phyloP scores from a whole-genome alignment of 2,329 filamentous ascomycete species.

The Grosmannia serpens region DNA sequence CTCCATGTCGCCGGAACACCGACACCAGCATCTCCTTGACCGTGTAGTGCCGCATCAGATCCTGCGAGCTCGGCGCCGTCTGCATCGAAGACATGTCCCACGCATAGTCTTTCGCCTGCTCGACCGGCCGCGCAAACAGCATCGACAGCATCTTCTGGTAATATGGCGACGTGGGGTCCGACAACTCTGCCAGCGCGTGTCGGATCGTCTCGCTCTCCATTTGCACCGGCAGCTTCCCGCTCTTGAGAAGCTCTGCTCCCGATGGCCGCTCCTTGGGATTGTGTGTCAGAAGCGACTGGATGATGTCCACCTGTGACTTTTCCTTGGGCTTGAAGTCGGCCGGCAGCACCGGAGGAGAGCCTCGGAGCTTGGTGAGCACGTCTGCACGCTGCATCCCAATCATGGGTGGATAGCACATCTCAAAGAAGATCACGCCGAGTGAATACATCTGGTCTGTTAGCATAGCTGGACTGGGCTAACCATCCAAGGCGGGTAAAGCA shows the following conservation, averaged over 20 bases:
- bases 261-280: constrained; percentile 73
- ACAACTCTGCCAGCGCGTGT: constrained; percentile 67
- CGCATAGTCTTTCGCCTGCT: constrained; percentile 68
- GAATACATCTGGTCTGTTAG: constrained; percentile 65
- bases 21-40: constrained; percentile 63
- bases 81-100: constrained; percentile 57
- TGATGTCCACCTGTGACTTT: constrained; percentile 67
- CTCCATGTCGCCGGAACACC: constrained; percentile 83
- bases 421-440: constrained; percentile 92
- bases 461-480: not conserved
- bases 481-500: not conserved
- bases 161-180: constrained; percentile 74
- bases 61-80: constrained; percentile 33
- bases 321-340: constrained; percentile 57
- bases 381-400: constrained; percentile 52
- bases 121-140: constrained; percentile 65
- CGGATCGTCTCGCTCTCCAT: constrained; percentile 88
- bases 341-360: constrained; percentile 58
- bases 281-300: constrained; percentile 69
- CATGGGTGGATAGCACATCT: constrained; percentile 72
- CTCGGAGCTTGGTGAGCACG: constrained; percentile 56
- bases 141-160: constrained; percentile 83
- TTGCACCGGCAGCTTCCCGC: constrained; percentile 77
- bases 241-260: constrained; percentile 70
- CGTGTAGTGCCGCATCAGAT: constrained; percentile 58